Percentiles rank a stretch among this genome's conserved stretches.
Evolutionary conservation across 208 protist species (phyloP).

Genomic region (Leishmania arabica): DNA sequence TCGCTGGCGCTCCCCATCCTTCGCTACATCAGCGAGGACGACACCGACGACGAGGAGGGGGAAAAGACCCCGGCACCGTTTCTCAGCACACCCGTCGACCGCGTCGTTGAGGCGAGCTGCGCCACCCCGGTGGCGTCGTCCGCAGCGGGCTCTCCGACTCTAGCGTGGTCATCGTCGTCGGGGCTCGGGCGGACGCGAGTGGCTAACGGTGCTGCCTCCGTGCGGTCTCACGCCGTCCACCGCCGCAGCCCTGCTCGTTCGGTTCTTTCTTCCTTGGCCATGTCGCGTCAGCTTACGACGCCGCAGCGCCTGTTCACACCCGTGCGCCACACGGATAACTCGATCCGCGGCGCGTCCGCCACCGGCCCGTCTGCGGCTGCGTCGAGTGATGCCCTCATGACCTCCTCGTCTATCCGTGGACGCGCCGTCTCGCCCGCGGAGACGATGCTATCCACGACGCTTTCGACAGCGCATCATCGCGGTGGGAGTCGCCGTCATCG

Average conservation of each 20-base stretch:
- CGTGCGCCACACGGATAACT: conserved; percentile 27
- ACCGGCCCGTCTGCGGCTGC: neutral
- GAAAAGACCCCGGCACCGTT: neutral
- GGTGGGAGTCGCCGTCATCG: neutral
- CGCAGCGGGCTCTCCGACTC: neutral
- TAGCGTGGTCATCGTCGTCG: neutral
- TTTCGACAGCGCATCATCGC: neutral
- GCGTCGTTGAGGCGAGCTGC: neutral
- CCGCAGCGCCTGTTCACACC: conserved; percentile 18
- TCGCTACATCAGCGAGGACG: neutral
- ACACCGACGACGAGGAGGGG: neutral
- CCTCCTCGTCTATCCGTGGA: neutral
- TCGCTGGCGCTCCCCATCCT: neutral
- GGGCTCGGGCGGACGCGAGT: too few species aligned
- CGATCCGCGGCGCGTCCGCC: conserved; percentile 9
- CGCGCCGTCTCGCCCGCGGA: neutral
- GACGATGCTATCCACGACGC: neutral
- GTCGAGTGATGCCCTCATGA: neutral
- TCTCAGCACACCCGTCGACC: neutral
- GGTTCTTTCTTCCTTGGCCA: neutral
- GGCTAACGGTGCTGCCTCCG: neutral
- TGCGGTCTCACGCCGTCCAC: neutral
- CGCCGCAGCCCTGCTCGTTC: neutral
- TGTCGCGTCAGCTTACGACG: neutral
- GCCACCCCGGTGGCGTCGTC: conserved; percentile 1